These are phyloP conservation scores for Hydnum rufescens DNA, from an alignment of 768 basidiomycete species.

Conservation along the genomic window DNA sequence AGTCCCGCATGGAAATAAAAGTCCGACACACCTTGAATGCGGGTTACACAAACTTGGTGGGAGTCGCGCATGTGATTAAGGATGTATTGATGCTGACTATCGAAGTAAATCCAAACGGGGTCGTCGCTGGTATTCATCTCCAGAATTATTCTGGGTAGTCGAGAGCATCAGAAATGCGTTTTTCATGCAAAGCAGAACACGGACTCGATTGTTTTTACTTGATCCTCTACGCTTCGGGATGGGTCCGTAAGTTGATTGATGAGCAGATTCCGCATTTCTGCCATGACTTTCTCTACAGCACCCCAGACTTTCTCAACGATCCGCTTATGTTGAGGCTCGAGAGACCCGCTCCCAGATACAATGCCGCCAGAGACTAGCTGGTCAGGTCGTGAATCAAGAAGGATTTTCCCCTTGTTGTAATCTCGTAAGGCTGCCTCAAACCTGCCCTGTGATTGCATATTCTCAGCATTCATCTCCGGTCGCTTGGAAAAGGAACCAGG, in stretches of 20 bases:
- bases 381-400: conserved; percentile 75
- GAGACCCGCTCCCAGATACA: conserved; percentile 14
- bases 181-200: conserved; percentile 13
- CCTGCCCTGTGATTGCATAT: conserved; percentile 41
- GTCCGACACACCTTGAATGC: conserved; percentile 36
- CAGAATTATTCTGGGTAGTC: conserved; percentile 45
- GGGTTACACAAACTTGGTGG: conserved; percentile 31
- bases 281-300: conserved; percentile 87
- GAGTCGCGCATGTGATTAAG: conserved; percentile 51
- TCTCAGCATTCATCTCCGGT: neutral
- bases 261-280: conserved; percentile 66
- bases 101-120: conserved; percentile 90
- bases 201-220: conserved; percentile 92
- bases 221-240: conserved; percentile 67
- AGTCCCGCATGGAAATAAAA: neutral
- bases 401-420: conserved; percentile 90
- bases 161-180: neutral
- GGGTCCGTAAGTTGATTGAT: conserved; percentile 66
- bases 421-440: conserved; percentile 88
- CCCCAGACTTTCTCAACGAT: conserved; percentile 93
- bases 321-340: conserved; percentile 50
- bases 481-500: too few relatives aligned
- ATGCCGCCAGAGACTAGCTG: conserved; percentile 40
- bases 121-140: conserved; percentile 78
- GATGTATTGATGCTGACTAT: conserved; percentile 78